These are phyloP conservation scores for Dichomitus squalens DNA, from an alignment of 1,284 basidiomycete genomes.

Conservation along the genomic window DNA sequence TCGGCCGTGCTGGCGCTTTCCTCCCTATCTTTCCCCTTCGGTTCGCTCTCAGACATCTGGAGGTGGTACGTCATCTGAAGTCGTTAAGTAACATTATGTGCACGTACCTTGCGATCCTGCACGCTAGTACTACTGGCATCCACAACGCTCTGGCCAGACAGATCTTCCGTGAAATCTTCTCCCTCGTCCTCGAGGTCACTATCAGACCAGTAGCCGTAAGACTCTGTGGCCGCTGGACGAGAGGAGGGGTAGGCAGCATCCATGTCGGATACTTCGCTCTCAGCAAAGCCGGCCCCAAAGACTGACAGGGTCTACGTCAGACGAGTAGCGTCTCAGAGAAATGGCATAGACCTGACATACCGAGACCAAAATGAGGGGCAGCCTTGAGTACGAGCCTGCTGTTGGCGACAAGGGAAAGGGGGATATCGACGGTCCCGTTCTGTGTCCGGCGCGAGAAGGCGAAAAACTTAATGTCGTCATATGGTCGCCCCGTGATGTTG, in stretches of 20 bases:
- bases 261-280: constrained; percentile 12
- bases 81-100: too few species aligned
- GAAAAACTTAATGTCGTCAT: constrained; percentile 18
- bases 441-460: constrained; percentile 9
- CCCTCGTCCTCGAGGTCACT: too few species aligned
- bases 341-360: background rate
- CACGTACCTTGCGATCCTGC: too few species aligned
- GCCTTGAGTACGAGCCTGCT: constrained; percentile 8
- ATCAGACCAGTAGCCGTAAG: constrained; percentile 4
- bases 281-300: constrained; percentile 18
- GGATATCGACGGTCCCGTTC: constrained; percentile 4
- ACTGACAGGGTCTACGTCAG: constrained; percentile 20
- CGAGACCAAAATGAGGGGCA: constrained; percentile 10
- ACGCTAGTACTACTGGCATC: too few species aligned
- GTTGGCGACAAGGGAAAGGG: constrained; percentile 8
- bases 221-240: background rate
- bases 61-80: too few species aligned
- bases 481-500: constrained; percentile 1
- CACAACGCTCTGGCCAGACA: too few species aligned
- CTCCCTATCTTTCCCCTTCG: too few species aligned
- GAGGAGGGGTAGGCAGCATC: constrained; percentile 15
- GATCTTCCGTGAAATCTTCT: too few species aligned
- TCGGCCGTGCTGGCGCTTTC: too few species aligned
- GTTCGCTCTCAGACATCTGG: too few species aligned
- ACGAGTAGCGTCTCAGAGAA: too few species aligned